Evolutionary conservation across 768 basidiomycete species (phyloP), one percentile per base, ranked within the genome.

Genomic region (Pisolithus microcarpus): DNA sequence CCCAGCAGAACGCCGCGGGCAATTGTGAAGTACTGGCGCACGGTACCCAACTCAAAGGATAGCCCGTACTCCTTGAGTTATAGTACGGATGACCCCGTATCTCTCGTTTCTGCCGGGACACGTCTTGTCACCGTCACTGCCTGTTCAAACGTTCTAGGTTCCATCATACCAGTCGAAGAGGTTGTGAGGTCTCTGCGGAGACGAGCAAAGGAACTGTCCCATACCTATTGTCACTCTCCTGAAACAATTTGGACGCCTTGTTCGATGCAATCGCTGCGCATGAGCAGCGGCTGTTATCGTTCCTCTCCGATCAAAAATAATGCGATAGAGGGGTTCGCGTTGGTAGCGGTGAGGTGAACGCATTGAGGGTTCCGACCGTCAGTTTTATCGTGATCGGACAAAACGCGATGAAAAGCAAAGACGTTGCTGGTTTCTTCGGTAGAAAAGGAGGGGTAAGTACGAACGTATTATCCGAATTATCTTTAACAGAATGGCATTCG

Each of bases 141-240:
- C 4, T 85, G 81, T 56, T 88, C 85, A 4, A 90, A 90, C 60
- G 75, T 90, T 49, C 75, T 89, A 19, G 87, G n/a, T 7, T 77
- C 79, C 5, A 65, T 84, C 28, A 71, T 79, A 18, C 81, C 84
- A 0, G 75, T 89, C 9, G 75, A 80, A 54, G 76, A 79, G 7
- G 66, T 81, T 24, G 74, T 80, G 9, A 65, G 67, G 23, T 78
- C 78, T 3, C 68, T 81, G 8, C 65, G 85, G 13, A 69, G 67
- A 8, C 70, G 73, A 16, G 84, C 82, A 2, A 67, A 65, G 38
- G 71, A 73, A 18, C 69, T 75, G n/a, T n/a, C n/a, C n/a, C n/a
- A n/a, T n/a, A n/a, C n/a, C 75, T 91, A 1, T 69, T 75, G 43
- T 77, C 80, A 4, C 75, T 89, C 81, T 0, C 72, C 78, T 2